Evolutionary conservation across 345 rosid genomes (phyloP), one percentile per base, ranked within the genome.

Genomic region (Linum trigynum): DNA sequence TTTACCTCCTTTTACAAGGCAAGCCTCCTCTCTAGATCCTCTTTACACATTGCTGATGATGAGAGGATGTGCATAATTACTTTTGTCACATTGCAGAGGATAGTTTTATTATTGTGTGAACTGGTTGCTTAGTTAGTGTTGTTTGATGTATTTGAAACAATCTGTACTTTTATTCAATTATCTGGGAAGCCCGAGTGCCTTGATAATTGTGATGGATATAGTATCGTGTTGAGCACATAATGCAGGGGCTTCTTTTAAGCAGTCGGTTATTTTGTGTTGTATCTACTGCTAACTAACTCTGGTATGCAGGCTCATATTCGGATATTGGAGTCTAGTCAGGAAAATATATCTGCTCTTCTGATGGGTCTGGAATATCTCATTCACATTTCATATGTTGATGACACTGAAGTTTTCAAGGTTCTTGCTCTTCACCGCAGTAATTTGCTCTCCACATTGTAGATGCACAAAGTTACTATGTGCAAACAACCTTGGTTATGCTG

Each of bases 361-460:
- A 40, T 73, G 79, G 99, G 98, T 76, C 98, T 91, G 39, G 98
- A 91, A 58, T 95, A 91, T 82, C 82, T 95, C 58, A 86, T 89
- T 67, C 85, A 77, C 69, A 91, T 91, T 55, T 95, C 98, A 45
- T 95, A 87, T 77, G 98, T 89, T 57, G 99, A 95, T 80, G 99
- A 95, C 80, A 95, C 98, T 9, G 98, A 95, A 73, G 99, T 95
- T 67, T 95, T 95, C 67, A 95, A 95, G 99, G 99, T 95, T 6
- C 40, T 11, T 37, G 0, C 2, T 32, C 41, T 43, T 3, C 50
- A 43, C 50, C 6, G 50, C 9, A 11, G 6, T 43, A 11, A 5
- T 43, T 43, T 43, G 50, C 9, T 43, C 50, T 43, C 50, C 50
- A 43, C 10, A 11, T 43, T 43, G 50, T 43, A 43, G 50, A 11